A percentile compares a stretch with the other conserved stretches of the same genome.
Conservation (phyloP, 2,329 filamentous ascomycete species). For the Lithohypha guttulata region DNA sequence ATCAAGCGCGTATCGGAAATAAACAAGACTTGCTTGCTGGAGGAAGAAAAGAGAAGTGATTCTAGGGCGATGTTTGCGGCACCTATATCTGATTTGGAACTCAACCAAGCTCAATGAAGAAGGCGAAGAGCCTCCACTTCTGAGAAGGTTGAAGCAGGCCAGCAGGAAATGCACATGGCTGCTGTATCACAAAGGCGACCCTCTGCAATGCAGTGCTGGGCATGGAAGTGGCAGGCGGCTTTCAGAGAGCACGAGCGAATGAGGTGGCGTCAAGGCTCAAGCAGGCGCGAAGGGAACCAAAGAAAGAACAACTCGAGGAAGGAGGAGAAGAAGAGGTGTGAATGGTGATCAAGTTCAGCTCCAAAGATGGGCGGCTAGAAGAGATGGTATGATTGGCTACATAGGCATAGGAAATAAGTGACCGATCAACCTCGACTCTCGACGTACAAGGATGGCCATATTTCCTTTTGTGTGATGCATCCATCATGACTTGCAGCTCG, state of each 20-base stretch:
- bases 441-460: no score
- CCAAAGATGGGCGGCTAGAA: no score
- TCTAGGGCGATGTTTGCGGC: conserved; percentile 10
- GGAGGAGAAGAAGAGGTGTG: background rate
- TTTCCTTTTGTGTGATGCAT: no score
- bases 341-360: no score
- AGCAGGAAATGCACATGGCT: conserved; percentile 4
- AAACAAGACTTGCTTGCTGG: conserved; percentile 23
- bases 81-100: conserved; percentile 21
- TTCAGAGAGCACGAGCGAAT: conserved; percentile 4
- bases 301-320: no score
- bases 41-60: conserved; percentile 11
- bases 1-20: conserved; percentile 19
- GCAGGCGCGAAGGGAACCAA: conserved; percentile 1
- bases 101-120: conserved; percentile 6
- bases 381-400: no score
- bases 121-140: background rate
- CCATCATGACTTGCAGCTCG: no score
- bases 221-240: background rate
- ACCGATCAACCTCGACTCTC: no score
- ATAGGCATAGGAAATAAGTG: no score
- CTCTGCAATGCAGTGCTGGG: no score
- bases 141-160: background rate
- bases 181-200: conserved; percentile 5
- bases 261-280: background rate